phyloP scores from a whole-genome alignment of 208 protist species.

The Trypanosoma vivax region DNA sequence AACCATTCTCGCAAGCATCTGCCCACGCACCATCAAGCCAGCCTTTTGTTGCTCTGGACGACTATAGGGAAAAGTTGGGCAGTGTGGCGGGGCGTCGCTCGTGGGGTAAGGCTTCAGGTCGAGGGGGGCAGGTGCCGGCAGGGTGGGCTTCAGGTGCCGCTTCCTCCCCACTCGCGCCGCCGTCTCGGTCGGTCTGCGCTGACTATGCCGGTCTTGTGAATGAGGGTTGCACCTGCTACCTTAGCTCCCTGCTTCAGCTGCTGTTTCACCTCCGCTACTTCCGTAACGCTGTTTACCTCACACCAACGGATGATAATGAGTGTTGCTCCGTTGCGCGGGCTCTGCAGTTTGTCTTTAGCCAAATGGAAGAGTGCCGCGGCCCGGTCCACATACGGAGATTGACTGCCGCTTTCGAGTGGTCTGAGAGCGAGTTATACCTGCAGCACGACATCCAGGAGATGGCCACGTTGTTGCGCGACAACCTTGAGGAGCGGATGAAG shows the following conservation, averaged over 20 bases:
- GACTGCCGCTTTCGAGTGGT: constrained; percentile 88
- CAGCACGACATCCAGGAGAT: constrained; percentile 92
- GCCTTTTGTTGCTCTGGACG: too few relatives aligned
- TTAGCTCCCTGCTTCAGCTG: constrained; percentile 86
- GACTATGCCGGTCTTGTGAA: constrained; percentile 80
- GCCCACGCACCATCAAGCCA: too few relatives aligned
- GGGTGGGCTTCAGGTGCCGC: too few relatives aligned
- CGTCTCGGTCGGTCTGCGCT: too few relatives aligned
- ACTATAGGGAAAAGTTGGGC: too few relatives aligned
- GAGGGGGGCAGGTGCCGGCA: too few relatives aligned
- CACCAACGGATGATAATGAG: constrained; percentile 31
- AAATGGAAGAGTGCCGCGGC: constrained; percentile 71
- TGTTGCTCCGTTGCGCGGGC: constrained; percentile 38
- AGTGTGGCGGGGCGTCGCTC: too few relatives aligned
- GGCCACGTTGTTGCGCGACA: constrained; percentile 75
- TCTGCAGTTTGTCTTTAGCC: constrained; percentile 79
- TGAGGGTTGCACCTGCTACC: constrained; percentile 87
- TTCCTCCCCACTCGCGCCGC: too few relatives aligned
- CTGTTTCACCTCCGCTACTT: constrained; percentile 84
- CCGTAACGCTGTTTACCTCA: constrained; percentile 75
- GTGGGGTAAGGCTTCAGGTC: too few relatives aligned
- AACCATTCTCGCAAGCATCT: too few relatives aligned
- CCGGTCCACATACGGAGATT: constrained; percentile 64
- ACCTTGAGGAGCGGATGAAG: constrained; percentile 86
- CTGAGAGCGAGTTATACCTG: constrained; percentile 54